Evolutionary conservation across 345 rosid species (phyloP).

Genomic region (Lepidium sativum): DNA sequence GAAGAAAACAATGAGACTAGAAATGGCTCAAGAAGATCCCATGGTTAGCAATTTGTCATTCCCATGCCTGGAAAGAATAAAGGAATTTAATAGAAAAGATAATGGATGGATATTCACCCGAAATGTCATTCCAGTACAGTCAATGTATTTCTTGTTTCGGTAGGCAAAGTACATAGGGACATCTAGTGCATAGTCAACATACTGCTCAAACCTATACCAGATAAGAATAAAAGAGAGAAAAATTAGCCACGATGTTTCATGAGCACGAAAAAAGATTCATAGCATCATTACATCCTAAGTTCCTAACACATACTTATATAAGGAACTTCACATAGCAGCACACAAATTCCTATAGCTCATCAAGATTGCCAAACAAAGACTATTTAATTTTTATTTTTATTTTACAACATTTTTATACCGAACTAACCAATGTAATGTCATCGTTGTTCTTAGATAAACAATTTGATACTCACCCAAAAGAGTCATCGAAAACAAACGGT

Average conservation of each 20-base stretch:
- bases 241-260: not conserved
- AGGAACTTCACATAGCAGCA: not conserved
- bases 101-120: conserved; percentile 65
- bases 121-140: conserved; percentile 94
- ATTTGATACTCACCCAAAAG: conserved; percentile 66
- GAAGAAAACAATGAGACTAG: not conserved
- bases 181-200: conserved; percentile 98
- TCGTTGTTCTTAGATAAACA: not conserved
- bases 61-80: not conserved
- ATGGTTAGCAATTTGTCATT: not conserved
- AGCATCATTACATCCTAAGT: not conserved
- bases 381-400: not conserved
- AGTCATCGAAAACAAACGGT: conserved; percentile 88
- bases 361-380: not conserved
- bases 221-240: not conserved
- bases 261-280: not conserved
- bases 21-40: not conserved
- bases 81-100: conserved; percentile 8
- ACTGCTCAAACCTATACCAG: conserved; percentile 86
- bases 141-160: conserved; percentile 70
- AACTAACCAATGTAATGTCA: not conserved
- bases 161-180: conserved; percentile 99
- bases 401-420: not conserved
- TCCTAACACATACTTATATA: not conserved
- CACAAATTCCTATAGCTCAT: not conserved